A percentile compares a stretch with the other conserved stretches of the same genome.
phyloP scores from a whole-genome alignment of 1,284 basidiomycete genomes.

The Coniophora puteana region DNA sequence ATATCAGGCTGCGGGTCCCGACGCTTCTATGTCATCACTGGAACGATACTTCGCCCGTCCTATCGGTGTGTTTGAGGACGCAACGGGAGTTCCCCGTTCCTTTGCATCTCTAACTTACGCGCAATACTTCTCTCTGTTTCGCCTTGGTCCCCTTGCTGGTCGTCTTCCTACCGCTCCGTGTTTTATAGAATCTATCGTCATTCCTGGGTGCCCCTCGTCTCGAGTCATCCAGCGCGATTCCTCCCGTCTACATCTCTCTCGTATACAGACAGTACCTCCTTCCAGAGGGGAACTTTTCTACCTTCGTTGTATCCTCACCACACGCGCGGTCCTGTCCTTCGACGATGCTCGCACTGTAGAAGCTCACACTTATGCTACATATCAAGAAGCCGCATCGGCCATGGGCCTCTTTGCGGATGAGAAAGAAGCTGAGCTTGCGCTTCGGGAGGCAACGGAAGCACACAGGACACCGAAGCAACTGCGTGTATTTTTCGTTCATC shows the following conservation, averaged over 20 bases:
- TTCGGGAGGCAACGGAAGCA: slow-evolving; percentile 16
- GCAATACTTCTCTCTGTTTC: slow-evolving; percentile 22
- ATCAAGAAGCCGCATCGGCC: slow-evolving; percentile 18
- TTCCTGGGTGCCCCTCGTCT: background rate
- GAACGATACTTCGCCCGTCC: slow-evolving; percentile 28
- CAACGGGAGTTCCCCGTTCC: background rate
- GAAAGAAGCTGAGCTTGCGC: slow-evolving; percentile 16
- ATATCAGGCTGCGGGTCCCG: slow-evolving; percentile 12
- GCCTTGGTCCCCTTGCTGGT: slow-evolving; percentile 2
- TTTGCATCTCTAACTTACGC: slow-evolving; percentile 20
- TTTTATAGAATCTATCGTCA: background rate
- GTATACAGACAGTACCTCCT: background rate
- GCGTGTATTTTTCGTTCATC: slow-evolving; percentile 16
- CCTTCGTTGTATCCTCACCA: background rate
- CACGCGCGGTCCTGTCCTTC: background rate
- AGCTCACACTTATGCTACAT: slow-evolving; percentile 11
- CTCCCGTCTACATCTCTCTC: background rate
- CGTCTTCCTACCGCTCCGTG: background rate
- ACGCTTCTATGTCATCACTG: slow-evolving; percentile 19
- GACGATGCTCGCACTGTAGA: slow-evolving; percentile 15
- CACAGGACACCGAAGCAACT: slow-evolving; percentile 16
- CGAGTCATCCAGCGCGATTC: background rate
- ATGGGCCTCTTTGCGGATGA: slow-evolving; percentile 17
- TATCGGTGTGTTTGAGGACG: slow-evolving; percentile 9
- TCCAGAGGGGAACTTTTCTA: background rate